phyloP scores from a whole-genome alignment of 352 stramenopile species.

The Globisporangium parvum region DNA sequence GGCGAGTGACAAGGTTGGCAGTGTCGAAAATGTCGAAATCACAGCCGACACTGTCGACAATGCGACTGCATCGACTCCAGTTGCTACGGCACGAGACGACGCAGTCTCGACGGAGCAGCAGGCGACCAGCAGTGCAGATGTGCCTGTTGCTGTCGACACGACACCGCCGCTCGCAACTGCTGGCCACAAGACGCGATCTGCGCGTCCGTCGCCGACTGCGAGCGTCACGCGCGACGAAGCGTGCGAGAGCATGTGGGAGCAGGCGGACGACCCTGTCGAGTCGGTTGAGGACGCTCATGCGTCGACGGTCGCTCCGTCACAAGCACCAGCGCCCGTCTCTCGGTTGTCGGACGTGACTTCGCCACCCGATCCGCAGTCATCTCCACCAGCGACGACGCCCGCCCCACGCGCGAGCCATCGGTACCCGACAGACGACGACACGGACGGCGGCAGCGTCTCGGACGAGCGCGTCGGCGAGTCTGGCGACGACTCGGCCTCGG shows the following conservation, averaged over 20 bases:
- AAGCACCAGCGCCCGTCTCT: not conserved
- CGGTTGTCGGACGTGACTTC: no score
- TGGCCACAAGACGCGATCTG: not conserved
- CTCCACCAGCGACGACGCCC: not conserved
- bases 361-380: not conserved
- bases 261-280: constrained; percentile 28
- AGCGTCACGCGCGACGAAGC: constrained; percentile 67
- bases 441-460: constrained; percentile 14
- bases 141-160: not conserved
- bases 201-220: not conserved
- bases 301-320: not conserved
- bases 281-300: not conserved
- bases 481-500: not conserved
- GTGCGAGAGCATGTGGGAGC: constrained; percentile 74
- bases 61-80: not conserved
- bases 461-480: constrained; percentile 8
- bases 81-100: not conserved
- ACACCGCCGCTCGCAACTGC: not conserved
- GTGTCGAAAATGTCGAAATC: not conserved
- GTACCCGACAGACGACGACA: constrained; percentile 13
- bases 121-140: not conserved
- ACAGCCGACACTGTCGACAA: not conserved
- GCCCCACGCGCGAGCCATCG: not conserved
- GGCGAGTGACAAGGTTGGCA: not conserved
- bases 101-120: no score